These are phyloP conservation scores for Saccharomycopsis sp. DNA, from an alignment of 805 yeast genomes.

Conservation along the genomic window DNA sequence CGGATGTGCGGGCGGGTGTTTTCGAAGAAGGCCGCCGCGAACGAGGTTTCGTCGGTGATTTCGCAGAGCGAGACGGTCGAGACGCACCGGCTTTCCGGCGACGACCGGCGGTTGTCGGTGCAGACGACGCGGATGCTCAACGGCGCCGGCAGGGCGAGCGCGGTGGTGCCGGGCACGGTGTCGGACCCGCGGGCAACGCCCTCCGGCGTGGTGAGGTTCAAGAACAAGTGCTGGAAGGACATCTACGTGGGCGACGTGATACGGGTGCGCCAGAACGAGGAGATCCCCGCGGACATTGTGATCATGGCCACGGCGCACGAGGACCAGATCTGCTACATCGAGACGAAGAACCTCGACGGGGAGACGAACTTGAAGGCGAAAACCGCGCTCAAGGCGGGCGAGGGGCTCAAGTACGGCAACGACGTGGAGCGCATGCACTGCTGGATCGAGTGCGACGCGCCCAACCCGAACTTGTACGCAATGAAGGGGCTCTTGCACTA, in stretches of 20 bases:
- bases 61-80: slow-evolving; percentile 9
- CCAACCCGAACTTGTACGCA: slow-evolving; percentile 56
- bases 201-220: slow-evolving; percentile 35
- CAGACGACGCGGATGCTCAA: slow-evolving; percentile 20
- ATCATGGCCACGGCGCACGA: slow-evolving; percentile 62
- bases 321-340: slow-evolving; percentile 64
- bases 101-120: slow-evolving; percentile 10
- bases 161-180: slow-evolving; percentile 28
- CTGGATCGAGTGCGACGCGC: slow-evolving; percentile 64
- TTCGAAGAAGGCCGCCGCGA: slow-evolving; percentile 3
- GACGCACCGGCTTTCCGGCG: not conserved
- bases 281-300: slow-evolving; percentile 70
- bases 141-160: slow-evolving; percentile 18
- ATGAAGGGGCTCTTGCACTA: slow-evolving; percentile 63
- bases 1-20: slow-evolving; percentile 10
- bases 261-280: slow-evolving; percentile 61
- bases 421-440: slow-evolving; percentile 55
- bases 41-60: slow-evolving; percentile 5
- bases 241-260: slow-evolving; percentile 70
- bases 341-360: slow-evolving; percentile 66
- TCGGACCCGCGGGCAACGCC: slow-evolving; percentile 27
- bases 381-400: slow-evolving; percentile 47
- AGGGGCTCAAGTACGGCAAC: slow-evolving; percentile 43
- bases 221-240: slow-evolving; percentile 59
- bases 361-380: slow-evolving; percentile 68